These are phyloP conservation scores for Mortierella sp. DNA, from an alignment of 371 early-diverging fungal species.

Conservation along the genomic window DNA sequence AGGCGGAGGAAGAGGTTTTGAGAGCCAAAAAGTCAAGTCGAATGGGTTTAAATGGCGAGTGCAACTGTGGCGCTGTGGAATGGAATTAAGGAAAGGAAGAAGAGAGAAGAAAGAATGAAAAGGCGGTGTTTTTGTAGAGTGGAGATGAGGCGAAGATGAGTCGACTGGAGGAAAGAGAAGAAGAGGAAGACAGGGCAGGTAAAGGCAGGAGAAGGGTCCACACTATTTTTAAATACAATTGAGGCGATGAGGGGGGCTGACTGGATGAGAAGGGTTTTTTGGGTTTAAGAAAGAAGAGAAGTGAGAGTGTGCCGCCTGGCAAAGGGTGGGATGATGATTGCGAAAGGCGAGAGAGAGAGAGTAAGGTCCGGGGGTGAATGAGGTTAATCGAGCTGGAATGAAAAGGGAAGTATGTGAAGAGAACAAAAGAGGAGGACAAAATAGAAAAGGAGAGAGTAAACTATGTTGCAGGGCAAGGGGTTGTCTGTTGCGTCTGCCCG, in stretches of 20 bases:
- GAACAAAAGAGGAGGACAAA: not conserved
- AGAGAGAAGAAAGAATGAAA: not conserved
- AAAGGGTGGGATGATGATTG: not conserved
- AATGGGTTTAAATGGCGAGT: not conserved
- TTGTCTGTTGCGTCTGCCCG: no score
- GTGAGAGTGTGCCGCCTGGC: not conserved
- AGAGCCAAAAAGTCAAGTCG: not conserved
- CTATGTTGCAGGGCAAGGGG: no score
- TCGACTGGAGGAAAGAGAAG: not conserved
- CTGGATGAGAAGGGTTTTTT: no score
- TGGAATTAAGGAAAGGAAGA: not conserved
- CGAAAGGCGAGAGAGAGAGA: not conserved
- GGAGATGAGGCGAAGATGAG: not conserved
- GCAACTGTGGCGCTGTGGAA: not conserved
- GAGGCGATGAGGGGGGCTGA: conserved; percentile 2
- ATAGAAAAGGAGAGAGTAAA: not conserved
- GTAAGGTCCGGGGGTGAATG: no score
- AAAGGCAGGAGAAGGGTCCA: not conserved
- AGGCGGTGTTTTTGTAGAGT: not conserved
- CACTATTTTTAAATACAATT: not conserved
- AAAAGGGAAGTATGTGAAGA: not conserved
- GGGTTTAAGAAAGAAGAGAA: no score
- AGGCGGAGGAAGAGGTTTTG: no score
- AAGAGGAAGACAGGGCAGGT: not conserved
- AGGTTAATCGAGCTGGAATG: not conserved